Base-by-base conservation (phyloP, 2,329 filamentous ascomycete species). In the Fusarium scirpi region DNA sequence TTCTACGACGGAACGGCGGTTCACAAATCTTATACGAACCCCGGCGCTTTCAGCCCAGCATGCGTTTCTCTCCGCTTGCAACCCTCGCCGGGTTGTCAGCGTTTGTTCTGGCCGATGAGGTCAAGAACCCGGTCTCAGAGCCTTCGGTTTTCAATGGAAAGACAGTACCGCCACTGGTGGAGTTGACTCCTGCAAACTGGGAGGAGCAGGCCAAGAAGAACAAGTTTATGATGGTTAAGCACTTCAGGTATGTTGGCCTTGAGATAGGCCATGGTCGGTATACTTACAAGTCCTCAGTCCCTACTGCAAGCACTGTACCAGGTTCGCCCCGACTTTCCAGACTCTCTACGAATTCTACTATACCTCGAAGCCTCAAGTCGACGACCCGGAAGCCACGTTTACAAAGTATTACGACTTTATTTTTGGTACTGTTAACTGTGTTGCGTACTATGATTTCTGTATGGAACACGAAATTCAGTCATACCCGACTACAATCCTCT, bases 261-360 rank as follows among this genome's bases (percentile, higher is more conserved):
- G n/a, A 16, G 41, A 45, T 22, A 49, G 25, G 47, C 43, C 34
- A 3, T 30, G 62, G 29, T 56, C 12, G 32, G 11, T 38, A 38
- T 57, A 40, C 78, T 78, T 59, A 74, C 62, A 5, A 44, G 68
- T 66, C 45, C 30, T 10, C 62, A 89, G 87, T 74, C 87, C 87
- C 13, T 88, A 84, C 71, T 90, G 87, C 80, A 86, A 86, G 48
- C 94, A 97, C 80, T 98, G 94, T 83, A 86, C 87, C 78, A 84
- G 87, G 52, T 92, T 94, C 76, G 94, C 93, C 55, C 96, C 96
- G 10, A 91, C 89, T 53, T 98, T 90, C 85, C 94, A 98, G 81
- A 98, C 94, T 8, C 81, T 95, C 16, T 97, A 98, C 85, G 96
- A 99, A 82, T 98, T 91, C 81, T 99, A 98, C 83, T 84, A 93